These are phyloP conservation scores for Hymenoscyphus albidus DNA, from an alignment of 2,329 filamentous ascomycete genomes.

Conservation along the genomic window DNA sequence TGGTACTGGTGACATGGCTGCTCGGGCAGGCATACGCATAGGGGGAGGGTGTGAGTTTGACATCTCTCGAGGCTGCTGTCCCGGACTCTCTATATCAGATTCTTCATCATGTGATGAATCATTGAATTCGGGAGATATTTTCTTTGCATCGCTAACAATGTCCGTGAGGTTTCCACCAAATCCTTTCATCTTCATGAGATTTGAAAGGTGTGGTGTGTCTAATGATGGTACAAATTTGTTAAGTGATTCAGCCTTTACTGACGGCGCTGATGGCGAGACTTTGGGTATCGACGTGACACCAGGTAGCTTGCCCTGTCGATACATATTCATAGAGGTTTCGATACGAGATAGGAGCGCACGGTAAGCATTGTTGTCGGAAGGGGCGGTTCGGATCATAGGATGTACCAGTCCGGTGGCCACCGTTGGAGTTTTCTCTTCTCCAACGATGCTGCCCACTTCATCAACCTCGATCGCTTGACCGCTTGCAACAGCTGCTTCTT, in stretches of 20 bases:
- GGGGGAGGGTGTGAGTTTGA: conserved; percentile 36
- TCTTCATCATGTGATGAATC: conserved; percentile 51
- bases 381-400: conserved; percentile 56
- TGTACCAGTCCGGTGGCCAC: conserved; percentile 51
- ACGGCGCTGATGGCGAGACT: conserved; percentile 25
- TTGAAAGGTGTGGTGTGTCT: conserved; percentile 64
- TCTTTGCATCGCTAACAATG: conserved; percentile 58
- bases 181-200: conserved; percentile 58
- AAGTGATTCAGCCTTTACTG: conserved; percentile 22
- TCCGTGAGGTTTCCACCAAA: conserved; percentile 59
- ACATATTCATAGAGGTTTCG: conserved; percentile 50
- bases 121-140: conserved; percentile 48
- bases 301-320: conserved; percentile 49
- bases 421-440: conserved; percentile 38
- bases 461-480: conserved; percentile 76
- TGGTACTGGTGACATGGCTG: conserved; percentile 49
- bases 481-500: conserved; percentile 84
- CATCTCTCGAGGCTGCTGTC: conserved; percentile 38
- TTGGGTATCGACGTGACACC: conserved; percentile 45
- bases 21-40: conserved; percentile 58
- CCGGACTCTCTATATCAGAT: conserved; percentile 41
- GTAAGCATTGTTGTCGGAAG: conserved; percentile 50
- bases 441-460: conserved; percentile 48
- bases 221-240: conserved; percentile 49
- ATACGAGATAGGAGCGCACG: conserved; percentile 50